Evolutionary conservation across 2,329 filamentous ascomycete species (phyloP), one percentile per base, ranked within the genome.

Genomic region (Aspergillus felis): DNA sequence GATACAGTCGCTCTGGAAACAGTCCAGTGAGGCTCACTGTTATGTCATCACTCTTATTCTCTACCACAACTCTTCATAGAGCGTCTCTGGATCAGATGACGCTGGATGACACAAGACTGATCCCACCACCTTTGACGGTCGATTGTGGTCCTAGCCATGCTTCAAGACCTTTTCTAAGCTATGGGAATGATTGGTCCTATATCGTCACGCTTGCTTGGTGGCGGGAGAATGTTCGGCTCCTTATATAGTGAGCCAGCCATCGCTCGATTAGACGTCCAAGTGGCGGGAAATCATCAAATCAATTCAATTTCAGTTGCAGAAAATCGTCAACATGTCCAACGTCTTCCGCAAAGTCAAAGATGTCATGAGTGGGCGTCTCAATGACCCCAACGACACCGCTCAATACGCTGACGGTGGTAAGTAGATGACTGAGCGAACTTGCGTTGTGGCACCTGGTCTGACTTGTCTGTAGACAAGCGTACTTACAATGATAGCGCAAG

Each of bases 341-440:
- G 66, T 79, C 54, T 64, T 79, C 55, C 72, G 81, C 67, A 81
- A 81, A 59, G 74, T 80, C 54, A 82, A 80, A 68, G 75, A 81
- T 44, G 76, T 68, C 61, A 58, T 82, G 53, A 66, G 64, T 27
- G 66, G 73, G 29, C 65, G 72, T 62, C 63, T 71, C 55, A 58
- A 67, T 22, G 59, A 62, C 20, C 60, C 59, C 17, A 61, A 69
- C 48, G 57, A 53, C 17, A 60, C 60, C 29, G 22, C 51, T 54
- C 3, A 17, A n/a, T 32, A 14, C 17, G 25, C 14, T 38, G 44
- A 29, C 35, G 1, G 28, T 25, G 44, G 47, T 10, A 41, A 20
- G 28, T 29, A 17, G 25, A 47, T 20, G 32, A n/a, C 32, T 38
- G 32, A 38, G 2, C 5, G 32, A 38, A 38, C 14, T 17, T 38